A percentile compares a stretch with the other conserved stretches of the same genome.
Conservation (phyloP, 495 filamentous ascomycete species). For the Talaromyces adpressus region DNA sequence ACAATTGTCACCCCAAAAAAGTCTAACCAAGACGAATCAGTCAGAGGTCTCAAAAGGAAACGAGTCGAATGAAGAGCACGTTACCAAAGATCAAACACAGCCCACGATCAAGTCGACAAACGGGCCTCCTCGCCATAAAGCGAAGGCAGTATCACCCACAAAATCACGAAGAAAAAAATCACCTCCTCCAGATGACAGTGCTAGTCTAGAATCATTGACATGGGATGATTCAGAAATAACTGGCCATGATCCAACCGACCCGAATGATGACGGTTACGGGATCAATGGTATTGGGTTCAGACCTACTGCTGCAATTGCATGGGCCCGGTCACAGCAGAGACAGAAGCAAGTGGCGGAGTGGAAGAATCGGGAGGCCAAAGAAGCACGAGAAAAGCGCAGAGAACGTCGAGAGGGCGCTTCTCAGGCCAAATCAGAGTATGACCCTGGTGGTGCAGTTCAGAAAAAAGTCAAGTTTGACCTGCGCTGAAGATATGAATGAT, state of each 20-base stretch:
- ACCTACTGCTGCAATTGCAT: slow-evolving; percentile 77
- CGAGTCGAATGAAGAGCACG: not conserved
- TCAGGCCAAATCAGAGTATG: slow-evolving; percentile 22
- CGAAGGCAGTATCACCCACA: slow-evolving; percentile 16
- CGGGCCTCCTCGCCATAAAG: slow-evolving; percentile 18
- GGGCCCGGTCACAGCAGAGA: slow-evolving; percentile 65
- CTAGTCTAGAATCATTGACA: slow-evolving; percentile 47
- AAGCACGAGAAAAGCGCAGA: slow-evolving; percentile 69
- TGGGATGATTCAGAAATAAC: slow-evolving; percentile 86
- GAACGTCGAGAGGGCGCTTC: slow-evolving; percentile 49
- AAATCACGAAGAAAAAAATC: slow-evolving; percentile 23
- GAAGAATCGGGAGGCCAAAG: slow-evolving; percentile 70
- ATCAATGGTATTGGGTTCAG: slow-evolving; percentile 90
- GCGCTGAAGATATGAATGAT: not conserved
- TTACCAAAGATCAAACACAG: not conserved
- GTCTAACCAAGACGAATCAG: not conserved
- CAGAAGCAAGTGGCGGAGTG: slow-evolving; percentile 81
- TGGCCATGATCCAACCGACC: slow-evolving; percentile 66
- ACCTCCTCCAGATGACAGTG: slow-evolving; percentile 40
- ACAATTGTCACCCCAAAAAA: not conserved
- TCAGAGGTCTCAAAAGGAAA: not conserved
- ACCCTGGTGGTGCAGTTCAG: slow-evolving; percentile 29
- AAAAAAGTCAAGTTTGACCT: slow-evolving; percentile 41
- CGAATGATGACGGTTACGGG: slow-evolving; percentile 69
- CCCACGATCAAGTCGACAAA: not conserved